These are phyloP conservation scores for Claviceps monticola DNA, from an alignment of 2,329 filamentous ascomycete genomes.

Conservation along the genomic window DNA sequence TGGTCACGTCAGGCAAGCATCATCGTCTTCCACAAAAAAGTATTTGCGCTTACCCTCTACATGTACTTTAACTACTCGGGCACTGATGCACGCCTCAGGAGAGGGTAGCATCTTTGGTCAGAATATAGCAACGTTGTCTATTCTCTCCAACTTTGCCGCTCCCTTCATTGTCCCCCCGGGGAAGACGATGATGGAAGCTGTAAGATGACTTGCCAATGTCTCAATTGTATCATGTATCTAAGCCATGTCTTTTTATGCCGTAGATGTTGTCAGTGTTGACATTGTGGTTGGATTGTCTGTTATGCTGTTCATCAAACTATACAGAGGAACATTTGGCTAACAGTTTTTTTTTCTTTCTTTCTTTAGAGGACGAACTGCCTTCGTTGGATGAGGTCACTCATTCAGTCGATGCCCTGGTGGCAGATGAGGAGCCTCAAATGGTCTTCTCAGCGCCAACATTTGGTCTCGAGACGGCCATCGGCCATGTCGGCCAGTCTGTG, in stretches of 20 bases:
- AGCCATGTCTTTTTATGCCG: slow-evolving; percentile 3
- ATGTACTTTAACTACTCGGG: slow-evolving; percentile 51
- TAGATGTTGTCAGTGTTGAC: slow-evolving; percentile 5
- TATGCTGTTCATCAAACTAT: slow-evolving; percentile 15
- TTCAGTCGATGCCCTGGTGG: slow-evolving; percentile 56
- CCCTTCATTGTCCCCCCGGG: slow-evolving; percentile 27
- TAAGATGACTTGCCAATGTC: slow-evolving; percentile 30
- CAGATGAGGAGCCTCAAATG: slow-evolving; percentile 32
- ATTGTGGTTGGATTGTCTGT: slow-evolving; percentile 14
- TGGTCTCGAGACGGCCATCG: slow-evolving; percentile 5
- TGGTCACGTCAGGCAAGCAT: slow-evolving; percentile 47
- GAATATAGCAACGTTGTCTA: slow-evolving; percentile 28
- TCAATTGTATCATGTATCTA: slow-evolving; percentile 6
- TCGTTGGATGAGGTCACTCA: slow-evolving; percentile 46
- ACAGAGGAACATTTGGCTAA: slow-evolving; percentile 13
- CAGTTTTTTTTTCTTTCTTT: slow-evolving; percentile 24
- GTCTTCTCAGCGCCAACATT: slow-evolving; percentile 5
- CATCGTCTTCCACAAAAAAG: slow-evolving; percentile 49
- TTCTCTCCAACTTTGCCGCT: slow-evolving; percentile 21
- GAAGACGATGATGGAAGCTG: slow-evolving; percentile 51
- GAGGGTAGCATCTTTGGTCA: slow-evolving; percentile 23
- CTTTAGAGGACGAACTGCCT: slow-evolving; percentile 48
- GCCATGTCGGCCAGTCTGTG: slow-evolving; percentile 12
- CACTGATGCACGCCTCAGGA: slow-evolving; percentile 16
- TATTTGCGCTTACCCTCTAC: slow-evolving; percentile 15